These are phyloP conservation scores for Talaromyces sp. DNA, from an alignment of 2,329 filamentous ascomycete genomes.

Conservation along the genomic window DNA sequence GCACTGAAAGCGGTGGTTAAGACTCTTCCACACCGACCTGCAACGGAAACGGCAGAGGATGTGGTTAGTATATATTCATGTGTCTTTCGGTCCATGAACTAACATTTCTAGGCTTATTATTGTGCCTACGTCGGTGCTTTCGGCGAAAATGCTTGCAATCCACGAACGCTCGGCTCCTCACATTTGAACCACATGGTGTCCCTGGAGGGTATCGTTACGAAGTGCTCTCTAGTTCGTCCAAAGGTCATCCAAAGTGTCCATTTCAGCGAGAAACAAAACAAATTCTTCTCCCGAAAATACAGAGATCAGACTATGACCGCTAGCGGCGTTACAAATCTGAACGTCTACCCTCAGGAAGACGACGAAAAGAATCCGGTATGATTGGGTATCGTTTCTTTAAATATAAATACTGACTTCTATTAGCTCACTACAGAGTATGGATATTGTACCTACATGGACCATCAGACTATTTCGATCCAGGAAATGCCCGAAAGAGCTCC, in stretches of 20 bases:
- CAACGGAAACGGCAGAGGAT: slow-evolving; percentile 71
- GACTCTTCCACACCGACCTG: slow-evolving; percentile 68
- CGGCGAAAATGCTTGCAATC: slow-evolving; percentile 90
- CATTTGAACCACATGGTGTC: slow-evolving; percentile 97
- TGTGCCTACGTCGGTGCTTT: slow-evolving; percentile 97
- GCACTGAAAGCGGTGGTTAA: slow-evolving; percentile 85
- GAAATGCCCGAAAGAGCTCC: slow-evolving; percentile 98
- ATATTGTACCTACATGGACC: slow-evolving; percentile 90
- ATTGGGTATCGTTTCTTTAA: neutral
- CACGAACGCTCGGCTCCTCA: slow-evolving; percentile 79
- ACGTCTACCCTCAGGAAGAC: slow-evolving; percentile 90
- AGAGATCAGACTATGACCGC: slow-evolving; percentile 94
- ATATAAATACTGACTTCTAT: neutral
- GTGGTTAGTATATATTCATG: slow-evolving; percentile 42
- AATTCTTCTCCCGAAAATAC: slow-evolving; percentile 86
- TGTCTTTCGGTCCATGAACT: neutral
- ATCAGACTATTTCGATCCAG: slow-evolving; percentile 96
- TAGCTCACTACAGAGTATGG: slow-evolving; percentile 88
- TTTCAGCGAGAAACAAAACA: slow-evolving; percentile 80
- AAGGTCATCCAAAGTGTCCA: slow-evolving; percentile 99
- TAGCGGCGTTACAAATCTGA: slow-evolving; percentile 79
- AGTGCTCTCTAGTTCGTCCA: slow-evolving; percentile 88
- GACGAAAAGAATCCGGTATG: slow-evolving; percentile 77
- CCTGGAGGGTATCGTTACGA: slow-evolving; percentile 93
- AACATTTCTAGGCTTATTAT: slow-evolving; percentile 59